Base-by-base conservation (phyloP, 345 rosid species). In the Gossypium bickii region DNA sequence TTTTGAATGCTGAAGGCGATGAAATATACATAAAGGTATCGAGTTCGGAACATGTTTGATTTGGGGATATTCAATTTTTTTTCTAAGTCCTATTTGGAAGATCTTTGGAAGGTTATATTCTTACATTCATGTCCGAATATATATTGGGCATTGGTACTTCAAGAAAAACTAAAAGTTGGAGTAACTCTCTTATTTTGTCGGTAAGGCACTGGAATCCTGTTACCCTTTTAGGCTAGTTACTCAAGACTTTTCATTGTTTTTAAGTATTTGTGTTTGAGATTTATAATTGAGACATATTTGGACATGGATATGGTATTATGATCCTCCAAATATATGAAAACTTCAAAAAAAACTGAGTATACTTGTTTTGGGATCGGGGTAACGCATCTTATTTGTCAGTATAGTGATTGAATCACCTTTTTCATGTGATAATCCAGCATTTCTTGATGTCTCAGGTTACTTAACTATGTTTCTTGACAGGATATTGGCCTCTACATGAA, bases 1-100 rank as follows among this genome's bases (percentile, higher is more conserved):
- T 95, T 78, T 82, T 95, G 49, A 77, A 92, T 65, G 94, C 98
- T 52, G 98, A 95, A 38, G 99, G 99, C 9, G 99, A 95, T 77
- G 98, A 95, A 81, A 95, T 95, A 70, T 93, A 95, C 72, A 88
- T 90, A 41, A 93, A 93, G 97, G 99, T 91, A 80, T 59, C 27
- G 9, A 24, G 38, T 59, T 22, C 16, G 15, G 63, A 59, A 24
- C 38, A 11, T 58, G 15, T 59, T 24, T 25, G 12, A 22, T 4
- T 4, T 22, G 2, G 63, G 27, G 10, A 45, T 11, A 45, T 45
- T 45, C 12, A 45, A 45, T 0, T 45, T 45, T 22, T 10, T 57
- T 56, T 2, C 60, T 18, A 34, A 34, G 41, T 34, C 18, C 4
- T 56, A 56, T 9, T 56, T 56, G 12, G 25, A 56, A 0, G 25